These are phyloP conservation scores for Coniochaeta sp. DNA, from an alignment of 2,329 filamentous ascomycete genomes.

Conservation along the genomic window DNA sequence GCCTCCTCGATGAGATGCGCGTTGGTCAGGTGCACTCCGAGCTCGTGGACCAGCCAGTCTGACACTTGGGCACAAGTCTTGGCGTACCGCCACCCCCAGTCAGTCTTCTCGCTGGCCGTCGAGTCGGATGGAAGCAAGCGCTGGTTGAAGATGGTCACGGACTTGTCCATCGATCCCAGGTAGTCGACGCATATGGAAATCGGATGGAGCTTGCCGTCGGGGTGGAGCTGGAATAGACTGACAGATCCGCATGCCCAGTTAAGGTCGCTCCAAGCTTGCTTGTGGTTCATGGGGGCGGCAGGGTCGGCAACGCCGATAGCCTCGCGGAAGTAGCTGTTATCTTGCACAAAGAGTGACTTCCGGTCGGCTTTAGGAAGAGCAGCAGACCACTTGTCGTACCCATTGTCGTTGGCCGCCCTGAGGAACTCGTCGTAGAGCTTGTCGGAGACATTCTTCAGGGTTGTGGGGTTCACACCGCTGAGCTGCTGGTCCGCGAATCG, in stretches of 20 bases:
- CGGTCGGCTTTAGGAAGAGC: slow-evolving; percentile 19
- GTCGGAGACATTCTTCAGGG: slow-evolving; percentile 31
- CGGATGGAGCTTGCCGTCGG: slow-evolving; percentile 38
- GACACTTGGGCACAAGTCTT: slow-evolving; percentile 40
- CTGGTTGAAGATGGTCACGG: slow-evolving; percentile 42
- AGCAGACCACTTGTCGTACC: slow-evolving; percentile 24
- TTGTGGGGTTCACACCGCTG: slow-evolving; percentile 35
- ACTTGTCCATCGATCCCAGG: slow-evolving; percentile 31
- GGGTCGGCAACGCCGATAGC: slow-evolving; percentile 23
- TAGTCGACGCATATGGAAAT: slow-evolving; percentile 42
- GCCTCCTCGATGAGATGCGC: slow-evolving; percentile 41
- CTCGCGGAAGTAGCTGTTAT: slow-evolving; percentile 34
- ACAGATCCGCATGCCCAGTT: slow-evolving; percentile 33
- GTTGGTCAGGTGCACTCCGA: slow-evolving; percentile 36
- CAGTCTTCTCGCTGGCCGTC: slow-evolving; percentile 25
- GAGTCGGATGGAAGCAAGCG: slow-evolving; percentile 25
- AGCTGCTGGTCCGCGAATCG: slow-evolving; percentile 38
- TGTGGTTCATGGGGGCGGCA: slow-evolving; percentile 18
- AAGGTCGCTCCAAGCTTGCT: slow-evolving; percentile 18
- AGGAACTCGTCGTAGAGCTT: slow-evolving; percentile 26
- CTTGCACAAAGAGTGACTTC: slow-evolving; percentile 31
- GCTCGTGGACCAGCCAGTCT: slow-evolving; percentile 42
- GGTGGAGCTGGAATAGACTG: slow-evolving; percentile 32
- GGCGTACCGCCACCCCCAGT: slow-evolving; percentile 47
- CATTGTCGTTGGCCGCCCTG: slow-evolving; percentile 23